These are phyloP conservation scores for Colletotrichum scovillei DNA, from an alignment of 2,329 filamentous ascomycete genomes.

Conservation along the genomic window DNA sequence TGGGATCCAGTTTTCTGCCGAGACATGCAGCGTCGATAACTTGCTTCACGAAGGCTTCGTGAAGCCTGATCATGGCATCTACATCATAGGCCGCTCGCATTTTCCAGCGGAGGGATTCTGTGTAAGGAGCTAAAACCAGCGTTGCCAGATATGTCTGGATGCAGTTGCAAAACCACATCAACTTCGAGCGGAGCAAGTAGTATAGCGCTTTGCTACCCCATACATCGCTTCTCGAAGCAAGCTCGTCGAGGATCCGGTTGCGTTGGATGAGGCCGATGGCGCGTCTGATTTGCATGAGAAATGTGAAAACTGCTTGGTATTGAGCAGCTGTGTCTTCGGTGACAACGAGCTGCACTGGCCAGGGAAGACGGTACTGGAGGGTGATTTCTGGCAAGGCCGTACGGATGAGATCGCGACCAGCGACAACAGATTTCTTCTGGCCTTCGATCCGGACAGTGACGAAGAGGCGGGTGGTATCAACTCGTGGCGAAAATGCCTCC, in stretches of 20 bases:
- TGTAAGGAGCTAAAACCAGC: constrained; percentile 74
- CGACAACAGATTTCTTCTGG: constrained; percentile 54
- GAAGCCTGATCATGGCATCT: constrained; percentile 81
- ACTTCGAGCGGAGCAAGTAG: constrained; percentile 72
- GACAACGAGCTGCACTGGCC: constrained; percentile 79
- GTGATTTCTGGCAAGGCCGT: constrained; percentile 71
- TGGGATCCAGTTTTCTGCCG: constrained; percentile 73
- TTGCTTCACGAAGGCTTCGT: constrained; percentile 71
- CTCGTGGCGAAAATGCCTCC: constrained; percentile 70
- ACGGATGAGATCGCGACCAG: constrained; percentile 44
- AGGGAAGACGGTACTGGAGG: constrained; percentile 75
- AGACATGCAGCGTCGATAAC: constrained; percentile 78
- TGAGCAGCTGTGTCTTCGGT: constrained; percentile 70
- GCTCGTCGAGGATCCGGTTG: constrained; percentile 56
- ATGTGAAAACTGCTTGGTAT: constrained; percentile 79
- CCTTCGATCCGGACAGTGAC: constrained; percentile 61
- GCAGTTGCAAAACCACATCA: constrained; percentile 82
- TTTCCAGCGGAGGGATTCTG: constrained; percentile 63
- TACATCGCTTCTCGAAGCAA: constrained; percentile 48
- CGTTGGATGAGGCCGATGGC: constrained; percentile 75
- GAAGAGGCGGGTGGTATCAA: constrained; percentile 72
- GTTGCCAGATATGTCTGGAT: constrained; percentile 82
- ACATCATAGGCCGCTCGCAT: constrained; percentile 76
- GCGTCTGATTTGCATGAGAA: constrained; percentile 82
- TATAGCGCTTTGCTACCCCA: constrained; percentile 61